Evolutionary conservation across 495 filamentous ascomycete species (phyloP).

Genomic region (Cladorrhinum samala): DNA sequence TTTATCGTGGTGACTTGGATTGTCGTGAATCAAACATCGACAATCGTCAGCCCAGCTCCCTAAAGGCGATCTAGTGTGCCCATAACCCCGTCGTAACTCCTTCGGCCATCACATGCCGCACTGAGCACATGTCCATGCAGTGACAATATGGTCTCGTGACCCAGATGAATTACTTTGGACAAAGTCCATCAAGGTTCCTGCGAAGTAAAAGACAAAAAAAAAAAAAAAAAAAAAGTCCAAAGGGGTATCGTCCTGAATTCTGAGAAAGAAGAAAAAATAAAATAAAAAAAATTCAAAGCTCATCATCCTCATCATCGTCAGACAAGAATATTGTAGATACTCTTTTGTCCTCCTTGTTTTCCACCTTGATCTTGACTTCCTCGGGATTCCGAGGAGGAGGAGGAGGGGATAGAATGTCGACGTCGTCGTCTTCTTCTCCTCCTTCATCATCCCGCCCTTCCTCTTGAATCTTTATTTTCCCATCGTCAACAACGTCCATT

Average conservation of each 20-base stretch:
- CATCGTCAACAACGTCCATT: no score
- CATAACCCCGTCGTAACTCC: background rate
- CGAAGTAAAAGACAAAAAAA: background rate
- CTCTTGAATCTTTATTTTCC: no score
- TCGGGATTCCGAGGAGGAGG: background rate
- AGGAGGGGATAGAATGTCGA: no score
- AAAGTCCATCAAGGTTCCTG: background rate
- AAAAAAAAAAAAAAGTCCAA: background rate
- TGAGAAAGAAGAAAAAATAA: background rate
- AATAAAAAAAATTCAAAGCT: constrained; percentile 13
- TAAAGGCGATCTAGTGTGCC: background rate
- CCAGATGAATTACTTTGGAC: background rate
- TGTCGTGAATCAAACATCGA: no score
- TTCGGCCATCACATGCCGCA: constrained; percentile 10
- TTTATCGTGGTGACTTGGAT: no score
- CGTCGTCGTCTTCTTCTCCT: no score
- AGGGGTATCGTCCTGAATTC: background rate
- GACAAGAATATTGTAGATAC: constrained; percentile 16
- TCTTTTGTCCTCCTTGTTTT: constrained; percentile 4
- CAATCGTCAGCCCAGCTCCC: no score
- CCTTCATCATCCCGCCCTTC: no score
- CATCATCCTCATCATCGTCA: constrained; percentile 25
- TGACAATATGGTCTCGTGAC: no score
- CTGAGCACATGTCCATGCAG: constrained; percentile 1
- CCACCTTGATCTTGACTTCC: constrained; percentile 9